phyloP scores from a whole-genome alignment of 129 eudicot genomes.

The Scalesia atractyloides region DNA sequence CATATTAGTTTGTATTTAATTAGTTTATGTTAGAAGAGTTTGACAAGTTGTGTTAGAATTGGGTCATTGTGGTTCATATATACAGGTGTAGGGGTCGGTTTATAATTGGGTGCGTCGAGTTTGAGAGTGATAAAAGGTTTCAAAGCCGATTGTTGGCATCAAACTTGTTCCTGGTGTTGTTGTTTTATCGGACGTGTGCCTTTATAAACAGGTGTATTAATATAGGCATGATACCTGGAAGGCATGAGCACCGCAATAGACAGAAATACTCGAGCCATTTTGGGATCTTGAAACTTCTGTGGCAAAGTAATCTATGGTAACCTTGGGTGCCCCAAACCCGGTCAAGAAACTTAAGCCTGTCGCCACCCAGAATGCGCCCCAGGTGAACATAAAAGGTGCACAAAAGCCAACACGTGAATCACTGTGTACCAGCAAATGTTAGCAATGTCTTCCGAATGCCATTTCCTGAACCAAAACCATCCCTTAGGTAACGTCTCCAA shows the following conservation, averaged over 20 bases:
- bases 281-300: constrained; percentile 21
- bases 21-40: too few species aligned
- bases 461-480: constrained; percentile 11
- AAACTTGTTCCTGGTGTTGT: too few species aligned
- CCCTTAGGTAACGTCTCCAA: background rate
- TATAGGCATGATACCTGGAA: constrained; percentile 9
- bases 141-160: too few species aligned
- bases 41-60: too few species aligned
- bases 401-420: constrained; percentile 7
- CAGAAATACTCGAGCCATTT: constrained; percentile 29
- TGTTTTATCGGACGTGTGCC: too few species aligned
- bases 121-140: too few species aligned
- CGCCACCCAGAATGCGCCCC: background rate
- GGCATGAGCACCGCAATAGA: constrained; percentile 17
- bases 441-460: background rate
- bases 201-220: too few species aligned
- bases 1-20: too few species aligned
- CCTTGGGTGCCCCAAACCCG: constrained; percentile 8
- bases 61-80: too few species aligned
- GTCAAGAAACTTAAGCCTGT: background rate
- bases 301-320: constrained; percentile 17
- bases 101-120: too few species aligned
- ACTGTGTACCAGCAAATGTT: background rate
- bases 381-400: constrained; percentile 15
- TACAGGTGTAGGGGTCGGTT: too few species aligned